These are phyloP conservation scores for Sporisorium reilianum DNA, from an alignment of 1,284 basidiomycete species.

Conservation along the genomic window DNA sequence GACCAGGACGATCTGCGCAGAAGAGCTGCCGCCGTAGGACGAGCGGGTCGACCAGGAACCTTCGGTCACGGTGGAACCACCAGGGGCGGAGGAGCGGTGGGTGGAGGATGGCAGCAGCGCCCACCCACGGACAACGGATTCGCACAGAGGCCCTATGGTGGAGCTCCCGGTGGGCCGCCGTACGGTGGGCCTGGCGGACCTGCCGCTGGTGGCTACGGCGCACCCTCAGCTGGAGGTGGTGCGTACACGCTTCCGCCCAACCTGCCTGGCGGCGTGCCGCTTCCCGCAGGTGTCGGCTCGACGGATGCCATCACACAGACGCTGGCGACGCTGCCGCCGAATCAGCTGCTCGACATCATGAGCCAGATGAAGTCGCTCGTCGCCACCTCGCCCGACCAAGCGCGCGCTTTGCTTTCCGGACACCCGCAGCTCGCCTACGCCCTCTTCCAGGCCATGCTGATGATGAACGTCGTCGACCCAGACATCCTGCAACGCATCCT, in stretches of 20 bases:
- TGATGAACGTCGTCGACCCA: slow-evolving; percentile 94
- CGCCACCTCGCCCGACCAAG: slow-evolving; percentile 89
- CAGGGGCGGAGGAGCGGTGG: slow-evolving; percentile 18
- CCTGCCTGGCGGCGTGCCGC: slow-evolving; percentile 82
- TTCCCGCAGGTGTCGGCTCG: slow-evolving; percentile 80
- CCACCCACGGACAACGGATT: slow-evolving; percentile 27
- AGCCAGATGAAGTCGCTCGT: slow-evolving; percentile 98
- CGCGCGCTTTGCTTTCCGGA: slow-evolving; percentile 79
- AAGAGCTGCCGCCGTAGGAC: slow-evolving; percentile 40
- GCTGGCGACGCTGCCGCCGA: slow-evolving; percentile 84
- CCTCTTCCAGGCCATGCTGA: slow-evolving; percentile 91
- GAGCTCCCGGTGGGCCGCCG: slow-evolving; percentile 20
- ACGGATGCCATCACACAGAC: slow-evolving; percentile 89
- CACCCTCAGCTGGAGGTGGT: slow-evolving; percentile 30
- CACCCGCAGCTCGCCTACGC: slow-evolving; percentile 96
- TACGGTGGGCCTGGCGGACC: slow-evolving; percentile 23
- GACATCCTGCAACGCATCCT: slow-evolving; percentile 78
- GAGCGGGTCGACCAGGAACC: slow-evolving; percentile 44
- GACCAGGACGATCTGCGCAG: slow-evolving; percentile 51
- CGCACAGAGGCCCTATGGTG: slow-evolving; percentile 26
- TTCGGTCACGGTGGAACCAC: slow-evolving; percentile 40
- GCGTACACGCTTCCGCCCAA: slow-evolving; percentile 73
- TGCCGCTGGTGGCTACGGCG: slow-evolving; percentile 23
- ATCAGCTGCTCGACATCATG: slow-evolving; percentile 92
- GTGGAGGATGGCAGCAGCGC: slow-evolving; percentile 38